Conservation (phyloP, 768 basidiomycete genomes). For the Rhodotorula kratochvilovae region DNA sequence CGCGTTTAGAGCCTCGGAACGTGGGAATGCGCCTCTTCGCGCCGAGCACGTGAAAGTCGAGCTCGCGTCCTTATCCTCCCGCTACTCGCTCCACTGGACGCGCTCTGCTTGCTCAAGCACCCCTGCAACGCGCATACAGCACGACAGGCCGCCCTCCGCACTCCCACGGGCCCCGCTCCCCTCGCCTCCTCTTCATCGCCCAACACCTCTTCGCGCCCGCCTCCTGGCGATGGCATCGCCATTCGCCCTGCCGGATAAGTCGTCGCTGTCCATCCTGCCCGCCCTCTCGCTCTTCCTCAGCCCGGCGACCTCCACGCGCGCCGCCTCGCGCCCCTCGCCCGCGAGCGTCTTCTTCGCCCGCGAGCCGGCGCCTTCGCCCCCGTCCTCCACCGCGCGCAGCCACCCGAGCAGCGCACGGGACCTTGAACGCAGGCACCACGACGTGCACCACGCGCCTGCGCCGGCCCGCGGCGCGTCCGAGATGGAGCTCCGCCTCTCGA, state of each 20-base stretch:
- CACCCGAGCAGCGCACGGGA: background rate
- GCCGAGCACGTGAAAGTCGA: too few relatives aligned
- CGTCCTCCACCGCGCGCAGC: background rate
- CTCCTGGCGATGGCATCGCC: background rate
- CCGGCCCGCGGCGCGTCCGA: background rate
- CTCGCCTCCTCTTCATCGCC: background rate
- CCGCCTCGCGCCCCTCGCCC: too few relatives aligned
- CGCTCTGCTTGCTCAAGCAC: too few relatives aligned
- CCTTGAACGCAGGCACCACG: background rate
- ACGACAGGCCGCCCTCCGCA: too few relatives aligned
- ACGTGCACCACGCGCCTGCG: background rate
- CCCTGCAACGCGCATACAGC: background rate
- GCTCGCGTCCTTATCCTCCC: too few relatives aligned
- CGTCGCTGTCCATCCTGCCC: background rate
- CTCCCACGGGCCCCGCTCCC: background rate
- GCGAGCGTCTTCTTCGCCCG: background rate
- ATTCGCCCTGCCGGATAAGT: background rate
- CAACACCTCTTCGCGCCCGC: background rate
- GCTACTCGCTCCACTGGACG: too few relatives aligned
- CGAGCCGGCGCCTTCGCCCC: background rate
- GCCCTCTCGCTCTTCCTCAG: background rate
- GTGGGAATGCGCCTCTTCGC: too few relatives aligned
- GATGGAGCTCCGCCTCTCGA: constrained; percentile 4
- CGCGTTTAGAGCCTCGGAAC: too few relatives aligned
- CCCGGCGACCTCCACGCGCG: background rate